A percentile compares a stretch with the other conserved stretches of the same genome.
phyloP scores from a whole-genome alignment of 2,329 filamentous ascomycete genomes.

The Didymella pinodella region DNA sequence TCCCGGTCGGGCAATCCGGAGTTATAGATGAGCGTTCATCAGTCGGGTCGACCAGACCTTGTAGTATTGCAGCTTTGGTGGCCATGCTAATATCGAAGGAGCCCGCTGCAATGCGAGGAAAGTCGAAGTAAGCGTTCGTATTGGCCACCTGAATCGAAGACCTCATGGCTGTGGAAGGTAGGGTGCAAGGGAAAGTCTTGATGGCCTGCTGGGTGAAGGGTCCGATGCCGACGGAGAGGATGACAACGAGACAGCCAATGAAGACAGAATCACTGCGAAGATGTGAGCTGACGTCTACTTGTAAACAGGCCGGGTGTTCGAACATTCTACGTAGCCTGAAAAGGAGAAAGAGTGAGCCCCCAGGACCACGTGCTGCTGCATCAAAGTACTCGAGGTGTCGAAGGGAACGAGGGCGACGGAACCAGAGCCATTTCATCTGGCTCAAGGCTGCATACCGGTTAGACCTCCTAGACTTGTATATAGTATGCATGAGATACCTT shows the following conservation, averaged over 20 bases:
- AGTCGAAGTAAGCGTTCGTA: background rate
- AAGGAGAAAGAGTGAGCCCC: background rate
- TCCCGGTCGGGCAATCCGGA: background rate
- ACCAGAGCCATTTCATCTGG: conserved; percentile 7
- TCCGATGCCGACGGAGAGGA: conserved; percentile 3
- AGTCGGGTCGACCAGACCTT: background rate
- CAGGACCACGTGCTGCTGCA: background rate
- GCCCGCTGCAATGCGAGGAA: background rate
- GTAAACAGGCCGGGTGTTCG: background rate
- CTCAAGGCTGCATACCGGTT: background rate
- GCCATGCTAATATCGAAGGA: background rate
- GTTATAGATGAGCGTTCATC: background rate
- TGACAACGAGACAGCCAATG: conserved; percentile 1
- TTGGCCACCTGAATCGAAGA: background rate
- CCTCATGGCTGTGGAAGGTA: background rate
- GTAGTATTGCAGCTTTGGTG: background rate
- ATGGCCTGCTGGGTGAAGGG: conserved; percentile 7
- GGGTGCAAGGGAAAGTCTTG: background rate
- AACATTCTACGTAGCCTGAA: background rate
- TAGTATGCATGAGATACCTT: background rate
- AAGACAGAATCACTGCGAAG: background rate
- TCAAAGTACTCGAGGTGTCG: conserved; percentile 4
- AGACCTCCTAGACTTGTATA: background rate
- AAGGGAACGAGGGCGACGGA: background rate
- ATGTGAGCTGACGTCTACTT: background rate